Conservation (phyloP, 2,329 filamentous ascomycete species). For the Penicillium polonicum region DNA sequence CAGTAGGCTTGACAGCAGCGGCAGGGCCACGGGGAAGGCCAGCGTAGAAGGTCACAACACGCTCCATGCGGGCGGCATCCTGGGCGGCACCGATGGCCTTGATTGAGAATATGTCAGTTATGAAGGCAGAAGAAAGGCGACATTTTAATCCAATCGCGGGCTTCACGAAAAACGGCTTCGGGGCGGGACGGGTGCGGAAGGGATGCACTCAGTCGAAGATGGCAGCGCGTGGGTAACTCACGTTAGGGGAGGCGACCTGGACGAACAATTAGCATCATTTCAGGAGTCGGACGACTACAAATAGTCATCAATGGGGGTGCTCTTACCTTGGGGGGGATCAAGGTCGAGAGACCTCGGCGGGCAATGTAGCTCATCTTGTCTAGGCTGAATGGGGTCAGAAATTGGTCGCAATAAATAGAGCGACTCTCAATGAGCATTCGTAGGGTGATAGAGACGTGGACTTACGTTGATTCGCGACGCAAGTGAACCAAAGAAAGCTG, state of each 20-base stretch:
- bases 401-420: conserved; percentile 20
- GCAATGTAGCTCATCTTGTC: conserved; percentile 88
- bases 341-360: conserved; percentile 90
- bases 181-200: conserved; percentile 17
- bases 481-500: conserved; percentile 35
- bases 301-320: conserved; percentile 12
- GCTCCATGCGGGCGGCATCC: conserved; percentile 96
- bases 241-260: conserved; percentile 42
- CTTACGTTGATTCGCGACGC: conserved; percentile 36
- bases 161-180: conserved; percentile 28
- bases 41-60: conserved; percentile 98
- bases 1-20: conserved; percentile 76
- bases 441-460: background rate
- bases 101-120: conserved; percentile 49
- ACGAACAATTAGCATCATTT: conserved; percentile 40
- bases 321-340: conserved; percentile 96
- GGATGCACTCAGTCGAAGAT: conserved; percentile 11
- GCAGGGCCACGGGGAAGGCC: conserved; percentile 92
- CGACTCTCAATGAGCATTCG: background rate
- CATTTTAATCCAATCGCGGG: conserved; percentile 12
- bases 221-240: conserved; percentile 27
- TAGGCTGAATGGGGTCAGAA: conserved; percentile 30
- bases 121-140: background rate
- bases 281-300: conserved; percentile 14
- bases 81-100: conserved; percentile 92